Evolutionary conservation across 345 rosid species (phyloP), one percentile per base, ranked within the genome.

Genomic region (Populus nigra): DNA sequence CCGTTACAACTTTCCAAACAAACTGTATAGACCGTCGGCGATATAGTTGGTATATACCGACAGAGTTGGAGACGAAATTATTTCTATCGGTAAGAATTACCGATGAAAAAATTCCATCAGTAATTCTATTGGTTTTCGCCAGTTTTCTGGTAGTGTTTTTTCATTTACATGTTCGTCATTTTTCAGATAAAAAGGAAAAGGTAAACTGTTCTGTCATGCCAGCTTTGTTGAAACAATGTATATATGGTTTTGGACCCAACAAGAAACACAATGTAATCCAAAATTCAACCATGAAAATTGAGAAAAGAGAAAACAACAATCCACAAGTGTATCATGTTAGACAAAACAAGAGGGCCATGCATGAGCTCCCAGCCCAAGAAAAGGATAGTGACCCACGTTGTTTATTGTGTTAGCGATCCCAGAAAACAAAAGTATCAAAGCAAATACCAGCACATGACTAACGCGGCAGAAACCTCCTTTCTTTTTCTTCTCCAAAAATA

Each of bases 341-440:
- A 85, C 86, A 80, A 82, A 77, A 76, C 85, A 78, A 41, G 85
- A 80, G 82, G 85, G 85, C 61, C 84, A 77, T 47, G 27, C 43
- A 73, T 65, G 77, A 79, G 77, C 63, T 53, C 57, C 75, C 67
- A 47, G 47, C 50, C 61, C 77, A 20, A 73, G 38, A 41, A 79
- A 62, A 73, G 79, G 65, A 29, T 15, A 11, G 53, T 4, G 53
- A 68, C 75, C 76, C 80, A 80, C 55, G 78, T 72, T 73, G 31
- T n/a, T 76, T 17, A n/a, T 77, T 18, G 33, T 61, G 70, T 36
- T 68, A 17, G 53, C 86, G 84, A 79, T 88, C 86, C 71, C 53
- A 59, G 20, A 11, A 77, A 80, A 76, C 86, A 80, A 76, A 79
- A 65, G 85, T 82, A 84, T 57, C 84, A 84, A 86, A 88, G 85